phyloP scores from a whole-genome alignment of 2,329 filamentous ascomycete genomes.

The Lecanicillium sp. region DNA sequence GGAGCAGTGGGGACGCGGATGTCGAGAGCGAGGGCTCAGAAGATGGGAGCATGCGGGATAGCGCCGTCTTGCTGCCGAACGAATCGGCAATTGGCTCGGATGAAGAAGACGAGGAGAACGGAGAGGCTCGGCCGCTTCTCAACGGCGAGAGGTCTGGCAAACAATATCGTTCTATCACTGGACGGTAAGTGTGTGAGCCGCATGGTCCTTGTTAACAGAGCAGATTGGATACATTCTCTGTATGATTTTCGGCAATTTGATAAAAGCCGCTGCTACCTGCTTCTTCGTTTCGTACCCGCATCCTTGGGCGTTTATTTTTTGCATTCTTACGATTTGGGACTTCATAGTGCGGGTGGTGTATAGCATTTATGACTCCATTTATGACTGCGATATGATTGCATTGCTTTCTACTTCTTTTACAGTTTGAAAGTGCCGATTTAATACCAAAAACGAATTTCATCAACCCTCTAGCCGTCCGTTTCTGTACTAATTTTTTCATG shows the following conservation, averaged over 20 bases:
- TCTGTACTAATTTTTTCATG: too few species aligned
- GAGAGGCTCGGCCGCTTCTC: slow-evolving; percentile 18
- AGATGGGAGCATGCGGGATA: slow-evolving; percentile 23
- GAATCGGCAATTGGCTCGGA: slow-evolving; percentile 19
- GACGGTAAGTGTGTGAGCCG: not conserved
- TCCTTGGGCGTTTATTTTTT: not conserved
- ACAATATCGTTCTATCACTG: slow-evolving; percentile 2
- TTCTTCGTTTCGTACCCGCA: not conserved
- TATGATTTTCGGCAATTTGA: not conserved
- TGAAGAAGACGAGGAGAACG: slow-evolving; percentile 16
- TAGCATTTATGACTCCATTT: too few species aligned
- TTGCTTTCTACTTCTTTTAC: too few species aligned
- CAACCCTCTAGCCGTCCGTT: too few species aligned
- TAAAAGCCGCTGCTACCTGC: not conserved
- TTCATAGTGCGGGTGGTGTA: too few species aligned
- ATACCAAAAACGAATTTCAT: too few species aligned
- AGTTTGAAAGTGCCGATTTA: too few species aligned
- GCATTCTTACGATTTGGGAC: not conserved
- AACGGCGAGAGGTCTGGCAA: not conserved
- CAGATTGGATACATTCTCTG: not conserved
- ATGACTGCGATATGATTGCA: too few species aligned
- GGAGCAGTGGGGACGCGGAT: slow-evolving; percentile 14
- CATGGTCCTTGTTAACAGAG: not conserved
- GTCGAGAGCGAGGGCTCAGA: slow-evolving; percentile 30
- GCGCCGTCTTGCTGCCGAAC: slow-evolving; percentile 19